These are phyloP conservation scores for Diutina neorugosa DNA, from an alignment of 1,139 yeast genomes.

Conservation along the genomic window DNA sequence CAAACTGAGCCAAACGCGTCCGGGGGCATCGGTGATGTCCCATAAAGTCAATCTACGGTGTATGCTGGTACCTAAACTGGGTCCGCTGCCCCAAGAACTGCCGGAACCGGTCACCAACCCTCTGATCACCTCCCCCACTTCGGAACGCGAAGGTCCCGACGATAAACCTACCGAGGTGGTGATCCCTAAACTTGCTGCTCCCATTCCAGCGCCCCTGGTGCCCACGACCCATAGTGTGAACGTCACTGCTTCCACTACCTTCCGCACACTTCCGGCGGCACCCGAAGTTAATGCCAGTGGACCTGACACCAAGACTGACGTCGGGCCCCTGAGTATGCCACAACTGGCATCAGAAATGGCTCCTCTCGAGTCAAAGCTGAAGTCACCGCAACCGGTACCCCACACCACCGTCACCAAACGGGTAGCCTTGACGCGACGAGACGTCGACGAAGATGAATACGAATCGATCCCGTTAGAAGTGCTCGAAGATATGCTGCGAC, in stretches of 20 bases:
- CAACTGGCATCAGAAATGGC: neutral
- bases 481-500: constrained; percentile 51
- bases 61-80: neutral
- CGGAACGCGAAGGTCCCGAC: neutral
- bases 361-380: neutral
- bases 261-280: neutral
- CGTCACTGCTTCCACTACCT: neutral
- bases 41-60: neutral
- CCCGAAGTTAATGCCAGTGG: neutral
- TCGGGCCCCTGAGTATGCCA: neutral
- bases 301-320: neutral
- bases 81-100: neutral
- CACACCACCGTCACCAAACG: neutral
- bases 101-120: neutral
- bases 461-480: constrained; percentile 40
- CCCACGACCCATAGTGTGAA: neutral
- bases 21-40: neutral
- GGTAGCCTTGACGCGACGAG: neutral
- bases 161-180: neutral
- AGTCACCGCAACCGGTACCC: neutral
- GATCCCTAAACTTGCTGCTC: neutral
- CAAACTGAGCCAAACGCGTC: neutral
- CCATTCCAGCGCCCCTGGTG: neutral
- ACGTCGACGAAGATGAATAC: neutral
- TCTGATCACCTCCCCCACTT: neutral